These are phyloP conservation scores for Arthrinium puccinioides DNA, from an alignment of 2,329 filamentous ascomycete genomes.

Conservation along the genomic window DNA sequence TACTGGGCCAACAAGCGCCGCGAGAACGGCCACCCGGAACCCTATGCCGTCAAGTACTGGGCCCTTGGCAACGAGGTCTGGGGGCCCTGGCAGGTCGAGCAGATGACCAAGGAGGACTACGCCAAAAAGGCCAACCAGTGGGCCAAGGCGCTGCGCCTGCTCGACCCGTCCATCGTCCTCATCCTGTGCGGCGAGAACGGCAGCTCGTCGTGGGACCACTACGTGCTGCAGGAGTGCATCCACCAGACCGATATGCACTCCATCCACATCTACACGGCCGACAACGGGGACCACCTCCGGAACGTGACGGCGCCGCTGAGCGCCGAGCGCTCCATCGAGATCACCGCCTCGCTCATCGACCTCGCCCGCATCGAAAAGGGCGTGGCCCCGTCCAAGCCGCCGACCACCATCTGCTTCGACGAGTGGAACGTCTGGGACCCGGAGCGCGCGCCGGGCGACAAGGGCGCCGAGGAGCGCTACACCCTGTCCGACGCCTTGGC, in stretches of 20 bases:
- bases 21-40: slow-evolving; percentile 66
- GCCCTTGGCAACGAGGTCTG: slow-evolving; percentile 71
- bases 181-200: slow-evolving; percentile 70
- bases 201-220: slow-evolving; percentile 62
- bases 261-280: slow-evolving; percentile 71
- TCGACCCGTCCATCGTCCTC: slow-evolving; percentile 62
- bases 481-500: slow-evolving; percentile 69
- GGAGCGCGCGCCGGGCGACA: slow-evolving; percentile 59
- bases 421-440: slow-evolving; percentile 85
- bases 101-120: slow-evolving; percentile 64
- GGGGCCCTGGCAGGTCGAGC: slow-evolving; percentile 60
- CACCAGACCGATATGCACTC: slow-evolving; percentile 70
- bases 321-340: slow-evolving; percentile 68
- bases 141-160: slow-evolving; percentile 65
- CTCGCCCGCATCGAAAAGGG: slow-evolving; percentile 64
- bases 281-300: slow-evolving; percentile 33
- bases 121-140: slow-evolving; percentile 62
- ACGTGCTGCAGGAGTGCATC: slow-evolving; percentile 64
- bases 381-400: slow-evolving; percentile 49
- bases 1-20: slow-evolving; percentile 77
- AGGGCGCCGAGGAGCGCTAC: slow-evolving; percentile 67
- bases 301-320: slow-evolving; percentile 57
- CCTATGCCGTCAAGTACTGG: slow-evolving; percentile 82
- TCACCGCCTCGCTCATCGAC: slow-evolving; percentile 62
- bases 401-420: slow-evolving; percentile 71